These are phyloP conservation scores for Aspergillus terreus DNA, from an alignment of 2,329 filamentous ascomycete genomes.

Conservation along the genomic window DNA sequence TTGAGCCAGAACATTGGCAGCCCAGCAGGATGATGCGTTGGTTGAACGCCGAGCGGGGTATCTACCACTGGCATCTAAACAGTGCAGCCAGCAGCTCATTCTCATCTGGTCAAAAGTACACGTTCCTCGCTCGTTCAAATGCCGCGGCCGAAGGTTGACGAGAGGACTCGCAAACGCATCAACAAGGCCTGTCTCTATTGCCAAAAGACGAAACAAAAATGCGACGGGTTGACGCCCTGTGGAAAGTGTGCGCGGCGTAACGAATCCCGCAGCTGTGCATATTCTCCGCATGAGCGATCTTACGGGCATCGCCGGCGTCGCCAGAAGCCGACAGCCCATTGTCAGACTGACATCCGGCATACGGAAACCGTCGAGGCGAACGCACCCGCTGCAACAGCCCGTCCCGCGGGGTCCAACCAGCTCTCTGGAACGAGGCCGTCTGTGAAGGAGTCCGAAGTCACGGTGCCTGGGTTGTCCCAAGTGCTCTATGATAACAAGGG, in stretches of 20 bases:
- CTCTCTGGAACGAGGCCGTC: background rate
- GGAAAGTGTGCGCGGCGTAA: background rate
- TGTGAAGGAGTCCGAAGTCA: background rate
- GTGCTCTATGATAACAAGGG: background rate
- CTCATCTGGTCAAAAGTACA: too few relatives aligned
- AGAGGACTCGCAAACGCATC: background rate
- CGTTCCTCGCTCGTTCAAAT: background rate
- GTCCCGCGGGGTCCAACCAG: too few relatives aligned
- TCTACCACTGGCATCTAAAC: too few relatives aligned
- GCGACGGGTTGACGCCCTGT: constrained; percentile 1
- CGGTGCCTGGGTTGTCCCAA: background rate
- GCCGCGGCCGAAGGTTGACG: background rate
- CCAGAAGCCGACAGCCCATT: background rate
- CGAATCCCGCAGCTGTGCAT: background rate
- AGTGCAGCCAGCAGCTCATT: too few relatives aligned
- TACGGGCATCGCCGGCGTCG: background rate
- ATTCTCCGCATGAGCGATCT: background rate
- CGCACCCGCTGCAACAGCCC: background rate
- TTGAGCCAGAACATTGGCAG: too few relatives aligned
- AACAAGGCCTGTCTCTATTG: background rate
- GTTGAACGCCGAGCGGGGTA: too few relatives aligned
- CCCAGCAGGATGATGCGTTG: too few relatives aligned
- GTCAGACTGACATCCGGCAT: background rate
- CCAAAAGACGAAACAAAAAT: background rate
- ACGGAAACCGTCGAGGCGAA: background rate